phyloP scores from a whole-genome alignment of 2,329 filamentous ascomycete genomes.

The Aspergillus flavus region DNA sequence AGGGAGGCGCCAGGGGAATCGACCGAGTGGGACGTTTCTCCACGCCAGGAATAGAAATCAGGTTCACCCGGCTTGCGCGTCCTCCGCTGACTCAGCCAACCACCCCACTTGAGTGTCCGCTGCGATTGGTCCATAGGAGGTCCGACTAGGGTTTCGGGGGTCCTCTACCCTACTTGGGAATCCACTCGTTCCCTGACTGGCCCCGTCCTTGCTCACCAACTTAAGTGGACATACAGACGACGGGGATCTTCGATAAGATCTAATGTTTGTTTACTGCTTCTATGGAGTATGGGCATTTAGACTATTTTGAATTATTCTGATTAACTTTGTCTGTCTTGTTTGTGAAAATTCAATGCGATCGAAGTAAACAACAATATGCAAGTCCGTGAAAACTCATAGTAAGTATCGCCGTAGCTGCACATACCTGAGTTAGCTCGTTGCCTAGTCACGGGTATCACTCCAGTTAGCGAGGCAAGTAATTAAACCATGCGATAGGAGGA shows the following conservation, averaged over 20 bases:
- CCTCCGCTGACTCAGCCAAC: conserved; percentile 34
- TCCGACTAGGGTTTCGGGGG: conserved; percentile 7
- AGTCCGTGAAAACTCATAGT: not conserved
- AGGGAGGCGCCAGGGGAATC: conserved; percentile 15
- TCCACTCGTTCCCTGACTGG: conserved; percentile 10
- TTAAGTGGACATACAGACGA: conserved; percentile 4
- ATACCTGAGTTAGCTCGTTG: not conserved
- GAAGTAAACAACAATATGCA: not conserved
- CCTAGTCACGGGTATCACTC: not conserved
- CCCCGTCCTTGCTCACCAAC: not conserved
- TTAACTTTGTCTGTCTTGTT: not conserved
- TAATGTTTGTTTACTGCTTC: conserved; percentile 6
- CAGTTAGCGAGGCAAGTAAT: not conserved
- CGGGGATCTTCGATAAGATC: conserved; percentile 19
- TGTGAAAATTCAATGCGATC: not conserved
- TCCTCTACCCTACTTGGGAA: conserved; percentile 6
- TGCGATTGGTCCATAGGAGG: not conserved
- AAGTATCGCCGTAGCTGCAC: not conserved
- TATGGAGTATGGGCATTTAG: not conserved
- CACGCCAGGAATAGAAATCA: conserved; percentile 28
- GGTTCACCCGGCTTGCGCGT: conserved; percentile 35
- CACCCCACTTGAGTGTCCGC: not conserved
- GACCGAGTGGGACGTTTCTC: conserved; percentile 19
- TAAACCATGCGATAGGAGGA: not conserved
- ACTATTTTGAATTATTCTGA: not conserved